Percentiles rank a stretch among this genome's conserved stretches.
phyloP scores from a whole-genome alignment of 2,329 filamentous ascomycete species.

The Phaeosphaeriaceae sp. region DNA sequence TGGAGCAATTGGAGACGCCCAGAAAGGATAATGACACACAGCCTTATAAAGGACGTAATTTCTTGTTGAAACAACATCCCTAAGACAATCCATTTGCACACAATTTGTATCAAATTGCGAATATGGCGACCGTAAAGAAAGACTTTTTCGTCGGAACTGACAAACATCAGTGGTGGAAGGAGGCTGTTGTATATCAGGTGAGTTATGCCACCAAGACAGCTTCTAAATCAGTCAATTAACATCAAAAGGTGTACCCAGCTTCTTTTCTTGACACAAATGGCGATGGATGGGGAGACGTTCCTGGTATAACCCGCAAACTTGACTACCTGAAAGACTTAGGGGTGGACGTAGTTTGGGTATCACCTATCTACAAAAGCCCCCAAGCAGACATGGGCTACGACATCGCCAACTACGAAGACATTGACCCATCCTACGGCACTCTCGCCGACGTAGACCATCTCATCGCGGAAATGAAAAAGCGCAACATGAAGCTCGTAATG shows the following conservation, averaged over 20 bases:
- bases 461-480: conserved; percentile 44
- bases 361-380: conserved; percentile 54
- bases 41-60: not conserved
- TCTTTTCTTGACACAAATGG: conserved; percentile 66
- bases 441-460: conserved; percentile 49
- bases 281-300: conserved; percentile 63
- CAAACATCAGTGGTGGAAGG: conserved; percentile 63
- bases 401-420: conserved; percentile 50
- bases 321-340: conserved; percentile 61
- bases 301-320: conserved; percentile 62
- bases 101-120: not conserved
- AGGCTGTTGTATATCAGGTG: conserved; percentile 64
- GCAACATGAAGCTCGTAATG: conserved; percentile 49
- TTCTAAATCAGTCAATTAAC: not conserved
- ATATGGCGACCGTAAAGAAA: conserved; percentile 12
- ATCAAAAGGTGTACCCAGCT: conserved; percentile 60
- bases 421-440: conserved; percentile 49
- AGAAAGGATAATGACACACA: not conserved
- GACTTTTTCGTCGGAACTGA: conserved; percentile 40
- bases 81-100: too few species aligned
- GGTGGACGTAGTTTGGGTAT: conserved; percentile 47
- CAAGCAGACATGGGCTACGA: conserved; percentile 53
- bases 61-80: too few species aligned
- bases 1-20: conserved; percentile 1
- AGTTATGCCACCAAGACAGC: not conserved